Percentiles rank a stretch among this genome's conserved stretches.
These are phyloP conservation scores for Fusarium beomiforme DNA, from an alignment of 2,329 filamentous ascomycete species.

Conservation along the genomic window DNA sequence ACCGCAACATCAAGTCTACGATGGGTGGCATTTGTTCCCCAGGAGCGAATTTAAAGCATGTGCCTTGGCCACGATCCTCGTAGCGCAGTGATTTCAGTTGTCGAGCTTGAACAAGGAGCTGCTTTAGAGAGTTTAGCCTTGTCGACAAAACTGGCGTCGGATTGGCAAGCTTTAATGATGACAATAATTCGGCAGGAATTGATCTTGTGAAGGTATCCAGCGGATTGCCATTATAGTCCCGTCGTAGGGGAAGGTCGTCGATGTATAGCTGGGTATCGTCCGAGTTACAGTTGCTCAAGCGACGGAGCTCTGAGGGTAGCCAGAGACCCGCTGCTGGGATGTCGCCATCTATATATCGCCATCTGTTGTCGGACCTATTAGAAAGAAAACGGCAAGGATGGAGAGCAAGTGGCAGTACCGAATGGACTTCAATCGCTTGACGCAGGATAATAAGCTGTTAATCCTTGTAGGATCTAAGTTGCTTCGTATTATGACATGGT, in stretches of 20 bases:
- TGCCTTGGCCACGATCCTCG: conserved; percentile 57
- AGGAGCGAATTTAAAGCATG: conserved; percentile 52
- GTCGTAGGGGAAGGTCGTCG: conserved; percentile 53
- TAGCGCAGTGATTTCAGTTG: conserved; percentile 54
- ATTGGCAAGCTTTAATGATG: conserved; percentile 53
- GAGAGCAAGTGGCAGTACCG: conserved; percentile 45
- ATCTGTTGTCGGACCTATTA: conserved; percentile 44
- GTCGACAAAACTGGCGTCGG: conserved; percentile 54
- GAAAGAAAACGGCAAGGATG: neutral
- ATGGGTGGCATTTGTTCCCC: conserved; percentile 57
- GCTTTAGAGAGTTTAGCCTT: conserved; percentile 54
- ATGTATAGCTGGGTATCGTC: conserved; percentile 50
- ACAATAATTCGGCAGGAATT: conserved; percentile 52
- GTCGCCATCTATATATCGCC: conserved; percentile 50
- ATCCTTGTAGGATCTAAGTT: conserved; percentile 52
- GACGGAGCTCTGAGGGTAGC: conserved; percentile 53
- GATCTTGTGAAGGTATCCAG: conserved; percentile 50
- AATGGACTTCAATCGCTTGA: conserved; percentile 52
- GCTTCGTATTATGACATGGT: conserved; percentile 53
- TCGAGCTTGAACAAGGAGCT: conserved; percentile 51
- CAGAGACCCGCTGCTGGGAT: conserved; percentile 43
- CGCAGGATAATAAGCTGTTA: conserved; percentile 48
- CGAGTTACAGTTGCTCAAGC: conserved; percentile 42
- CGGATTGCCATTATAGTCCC: conserved; percentile 48
- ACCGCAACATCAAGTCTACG: conserved; percentile 53